Base-by-base conservation (phyloP, 305 asterid genomes). In the Solanum hybrid region DNA sequence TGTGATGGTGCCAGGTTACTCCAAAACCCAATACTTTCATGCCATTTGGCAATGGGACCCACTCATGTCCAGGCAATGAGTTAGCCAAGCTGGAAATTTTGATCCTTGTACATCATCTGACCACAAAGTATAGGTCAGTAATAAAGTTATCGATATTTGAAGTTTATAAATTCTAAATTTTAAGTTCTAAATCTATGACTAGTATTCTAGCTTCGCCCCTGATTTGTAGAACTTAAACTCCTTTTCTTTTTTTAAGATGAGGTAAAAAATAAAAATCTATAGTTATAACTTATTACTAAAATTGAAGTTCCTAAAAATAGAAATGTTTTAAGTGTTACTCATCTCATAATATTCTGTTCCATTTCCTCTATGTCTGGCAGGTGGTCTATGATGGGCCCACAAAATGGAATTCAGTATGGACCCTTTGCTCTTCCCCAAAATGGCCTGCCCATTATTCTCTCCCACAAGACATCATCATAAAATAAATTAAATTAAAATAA, bases 381-480 rank as follows among this genome's bases (percentile, higher is more conserved):
- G 93, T 97, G 98, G 99, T 93, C 96, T 92, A 56, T 94, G 94
- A 90, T 94, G 95, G 98, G 96, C 93, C 96, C 98, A 94, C 98
- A 95, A 87, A 94, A 94, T 93, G 99, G 96, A 72, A 95, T 96
- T 88, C 98, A 95, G 92, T 97, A 96, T 93, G 98, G 97, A 38
- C 99, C 98, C 82, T 97, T 97, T 93, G 97, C 98, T 66, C 98
- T 97, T 93, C 99, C 99, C 91, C 96, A 93, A 91, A 95, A 97
- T 94, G 99, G 99, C 69, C 91, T 97, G 93, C 99, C 99, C 86
- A 96, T 97, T 88, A 94, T 88, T 80, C 91, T 97, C 88, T 92
- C 92, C 20, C 95, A 86, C 92, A 96, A 91, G 88, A 80, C 86
- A 76, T 71, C 89, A 72, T 75, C 27, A 72, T 92, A 88, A 31